phyloP scores from a whole-genome alignment of 164 flowering plant genomes.

The Euptelea pleiosperma region DNA sequence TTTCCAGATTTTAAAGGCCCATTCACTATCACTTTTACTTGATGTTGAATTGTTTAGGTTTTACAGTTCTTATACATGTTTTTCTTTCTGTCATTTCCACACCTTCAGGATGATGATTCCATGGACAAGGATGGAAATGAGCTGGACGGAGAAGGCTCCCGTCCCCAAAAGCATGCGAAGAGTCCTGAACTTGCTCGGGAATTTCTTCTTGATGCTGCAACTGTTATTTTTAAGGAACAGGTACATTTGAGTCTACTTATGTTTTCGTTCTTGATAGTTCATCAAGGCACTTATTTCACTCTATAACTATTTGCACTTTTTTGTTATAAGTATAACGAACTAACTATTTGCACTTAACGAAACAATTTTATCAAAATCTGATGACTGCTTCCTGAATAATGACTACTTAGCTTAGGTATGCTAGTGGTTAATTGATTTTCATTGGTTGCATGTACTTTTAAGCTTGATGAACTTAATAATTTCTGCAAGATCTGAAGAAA shows the following conservation, averaged over 20 bases:
- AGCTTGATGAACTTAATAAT: no score
- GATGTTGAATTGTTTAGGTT: not conserved
- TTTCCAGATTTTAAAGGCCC: not conserved
- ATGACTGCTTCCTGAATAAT: no score
- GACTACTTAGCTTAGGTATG: no score
- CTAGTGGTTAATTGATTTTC: no score
- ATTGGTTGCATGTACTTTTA: no score
- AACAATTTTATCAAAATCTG: no score
- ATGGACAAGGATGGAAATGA: conserved; percentile 97
- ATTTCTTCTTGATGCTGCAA: conserved; percentile 98
- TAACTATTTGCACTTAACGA: no score
- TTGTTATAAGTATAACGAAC: no score
- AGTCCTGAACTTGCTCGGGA: conserved; percentile 99
- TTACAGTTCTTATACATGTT: conserved; percentile 1
- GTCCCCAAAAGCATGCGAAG: conserved; percentile 99
- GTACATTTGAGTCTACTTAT: conserved; percentile 26
- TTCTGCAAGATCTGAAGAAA: no score
- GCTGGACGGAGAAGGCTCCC: conserved; percentile 93
- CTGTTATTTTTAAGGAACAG: conserved; percentile 97
- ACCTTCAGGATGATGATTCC: conserved; percentile 83
- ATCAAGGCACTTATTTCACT: no score
- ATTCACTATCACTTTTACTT: not conserved
- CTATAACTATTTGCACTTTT: no score
- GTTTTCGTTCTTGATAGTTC: no score
- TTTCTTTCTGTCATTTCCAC: not conserved